Evolutionary conservation across 805 yeast species (phyloP).

Genomic region (Teunomyces tritomae): DNA sequence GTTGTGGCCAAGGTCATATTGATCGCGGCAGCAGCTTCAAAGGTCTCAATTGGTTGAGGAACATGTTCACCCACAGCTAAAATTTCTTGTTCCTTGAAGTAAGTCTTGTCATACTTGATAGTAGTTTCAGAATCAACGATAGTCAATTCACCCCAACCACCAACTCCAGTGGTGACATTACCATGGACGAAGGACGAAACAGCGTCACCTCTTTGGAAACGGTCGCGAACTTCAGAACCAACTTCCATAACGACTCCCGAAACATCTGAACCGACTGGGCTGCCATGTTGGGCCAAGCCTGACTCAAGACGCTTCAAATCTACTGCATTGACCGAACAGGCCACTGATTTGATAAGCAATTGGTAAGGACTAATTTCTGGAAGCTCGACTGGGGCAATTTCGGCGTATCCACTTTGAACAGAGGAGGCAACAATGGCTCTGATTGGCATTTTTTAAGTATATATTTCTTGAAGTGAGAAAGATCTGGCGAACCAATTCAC

Average conservation of each 20-base stretch:
- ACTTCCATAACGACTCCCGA: conserved; percentile 55
- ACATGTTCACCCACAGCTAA: conserved; percentile 5
- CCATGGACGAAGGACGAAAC: conserved; percentile 60
- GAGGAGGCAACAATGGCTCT: conserved; percentile 3
- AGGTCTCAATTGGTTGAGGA: conserved; percentile 6
- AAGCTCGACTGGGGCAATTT: conserved; percentile 25
- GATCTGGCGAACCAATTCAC: neutral
- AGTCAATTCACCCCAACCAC: conserved; percentile 60
- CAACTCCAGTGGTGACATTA: conserved; percentile 43
- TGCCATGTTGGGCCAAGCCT: conserved; percentile 43
- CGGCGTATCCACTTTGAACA: conserved; percentile 9
- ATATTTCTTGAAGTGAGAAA: neutral
- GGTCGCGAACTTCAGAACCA: conserved; percentile 36
- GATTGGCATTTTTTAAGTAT: conserved; percentile 1
- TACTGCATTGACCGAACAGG: conserved; percentile 64
- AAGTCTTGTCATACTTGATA: conserved; percentile 24
- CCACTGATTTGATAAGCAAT: conserved; percentile 48
- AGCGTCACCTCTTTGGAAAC: conserved; percentile 39
- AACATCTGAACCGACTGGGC: conserved; percentile 59
- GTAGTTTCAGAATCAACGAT: conserved; percentile 34
- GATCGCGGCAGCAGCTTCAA: conserved; percentile 13
- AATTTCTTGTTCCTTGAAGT: conserved; percentile 3
- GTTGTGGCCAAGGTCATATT: conserved; percentile 10
- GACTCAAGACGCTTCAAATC: conserved; percentile 61
- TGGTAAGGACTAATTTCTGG: conserved; percentile 30